These are phyloP conservation scores for Malassezia arunalokei DNA, from an alignment of 1,284 basidiomycete species.

Conservation along the genomic window DNA sequence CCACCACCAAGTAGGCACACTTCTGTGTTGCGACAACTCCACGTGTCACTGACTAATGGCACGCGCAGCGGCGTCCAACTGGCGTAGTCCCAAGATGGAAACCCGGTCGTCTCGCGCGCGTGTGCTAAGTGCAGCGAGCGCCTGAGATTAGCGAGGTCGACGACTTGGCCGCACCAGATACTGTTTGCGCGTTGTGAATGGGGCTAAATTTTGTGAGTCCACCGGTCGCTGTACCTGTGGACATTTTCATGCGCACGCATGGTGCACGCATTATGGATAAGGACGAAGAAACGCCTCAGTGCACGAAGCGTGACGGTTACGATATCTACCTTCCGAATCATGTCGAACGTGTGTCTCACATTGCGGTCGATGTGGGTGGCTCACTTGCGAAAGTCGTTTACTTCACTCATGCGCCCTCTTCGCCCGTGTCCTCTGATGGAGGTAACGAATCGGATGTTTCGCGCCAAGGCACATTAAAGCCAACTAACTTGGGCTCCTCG, in stretches of 20 bases:
- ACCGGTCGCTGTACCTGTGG: constrained; percentile 12
- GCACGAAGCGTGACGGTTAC: constrained; percentile 28
- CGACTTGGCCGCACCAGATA: no score
- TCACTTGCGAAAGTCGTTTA: constrained; percentile 97
- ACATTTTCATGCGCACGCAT: constrained; percentile 12
- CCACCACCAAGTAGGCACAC: no score
- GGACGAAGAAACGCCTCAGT: neutral
- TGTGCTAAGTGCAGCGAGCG: no score
- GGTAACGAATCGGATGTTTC: neutral
- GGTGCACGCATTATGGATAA: constrained; percentile 14
- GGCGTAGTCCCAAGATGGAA: no score
- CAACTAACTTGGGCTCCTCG: neutral
- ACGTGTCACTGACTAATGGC: no score
- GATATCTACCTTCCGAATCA: constrained; percentile 46
- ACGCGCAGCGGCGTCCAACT: no score
- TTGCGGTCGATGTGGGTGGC: constrained; percentile 58
- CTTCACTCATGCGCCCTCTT: constrained; percentile 55
- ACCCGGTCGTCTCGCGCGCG: no score
- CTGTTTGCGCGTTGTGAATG: no score
- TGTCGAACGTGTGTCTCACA: constrained; percentile 42
- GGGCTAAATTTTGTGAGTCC: neutral
- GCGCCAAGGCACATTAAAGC: neutral
- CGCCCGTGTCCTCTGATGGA: neutral
- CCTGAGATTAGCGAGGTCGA: no score
- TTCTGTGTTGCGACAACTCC: no score